Evolutionary conservation across 2,329 filamentous ascomycete species (phyloP).

Genomic region (Monosporascus cannonballus): DNA sequence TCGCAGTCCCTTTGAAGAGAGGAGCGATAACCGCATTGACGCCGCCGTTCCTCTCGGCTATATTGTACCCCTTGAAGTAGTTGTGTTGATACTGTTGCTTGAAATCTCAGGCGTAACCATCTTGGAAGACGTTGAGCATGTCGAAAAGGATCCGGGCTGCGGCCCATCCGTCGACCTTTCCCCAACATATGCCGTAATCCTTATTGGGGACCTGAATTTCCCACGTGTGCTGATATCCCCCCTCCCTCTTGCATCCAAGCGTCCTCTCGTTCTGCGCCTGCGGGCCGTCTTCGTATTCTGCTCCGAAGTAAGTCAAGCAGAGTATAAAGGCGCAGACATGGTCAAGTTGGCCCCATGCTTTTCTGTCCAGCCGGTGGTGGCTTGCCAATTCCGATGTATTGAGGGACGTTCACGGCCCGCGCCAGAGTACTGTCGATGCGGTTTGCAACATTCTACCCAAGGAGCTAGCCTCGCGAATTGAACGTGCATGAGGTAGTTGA

Average conservation of each 20-base stretch:
- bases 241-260: not conserved
- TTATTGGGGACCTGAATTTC: not conserved
- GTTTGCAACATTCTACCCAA: not conserved
- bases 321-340: constrained; percentile 4
- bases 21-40: not conserved
- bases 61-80: not conserved
- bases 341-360: not conserved
- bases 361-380: not conserved
- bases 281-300: constrained; percentile 1
- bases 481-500: not conserved
- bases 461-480: not conserved
- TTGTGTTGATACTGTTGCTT: not conserved
- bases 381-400: not conserved
- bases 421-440: not conserved
- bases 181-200: constrained; percentile 5
- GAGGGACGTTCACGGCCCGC: not conserved
- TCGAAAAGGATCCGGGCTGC: constrained; percentile 6
- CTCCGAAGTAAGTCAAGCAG: constrained; percentile 1
- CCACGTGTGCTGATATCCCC: not conserved
- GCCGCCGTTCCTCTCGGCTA: not conserved
- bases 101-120: not conserved
- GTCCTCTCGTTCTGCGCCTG: not conserved
- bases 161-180: constrained; percentile 5
- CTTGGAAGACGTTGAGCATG: not conserved
- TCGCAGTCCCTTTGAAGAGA: not conserved